These are phyloP conservation scores for Fusarium globosum DNA, from an alignment of 2,329 filamentous ascomycete genomes.

Conservation along the genomic window DNA sequence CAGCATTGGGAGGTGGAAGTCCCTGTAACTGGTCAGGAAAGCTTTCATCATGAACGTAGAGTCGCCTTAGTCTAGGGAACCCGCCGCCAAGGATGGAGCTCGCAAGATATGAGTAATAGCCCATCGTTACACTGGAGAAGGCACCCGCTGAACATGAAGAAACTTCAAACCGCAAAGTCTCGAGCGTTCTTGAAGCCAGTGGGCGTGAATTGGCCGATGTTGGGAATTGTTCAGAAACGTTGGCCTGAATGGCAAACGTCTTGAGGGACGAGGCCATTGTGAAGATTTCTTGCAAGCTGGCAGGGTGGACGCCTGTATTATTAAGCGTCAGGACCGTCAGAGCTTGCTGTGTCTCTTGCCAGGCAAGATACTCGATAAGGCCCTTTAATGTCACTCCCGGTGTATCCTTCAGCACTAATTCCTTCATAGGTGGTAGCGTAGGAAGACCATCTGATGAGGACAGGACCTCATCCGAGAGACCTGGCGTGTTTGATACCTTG, in stretches of 20 bases:
- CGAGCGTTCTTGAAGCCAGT: slow-evolving; percentile 75
- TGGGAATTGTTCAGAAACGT: slow-evolving; percentile 62
- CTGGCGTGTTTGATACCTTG: slow-evolving; percentile 75
- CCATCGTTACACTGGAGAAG: slow-evolving; percentile 64
- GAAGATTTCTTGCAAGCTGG: slow-evolving; percentile 70
- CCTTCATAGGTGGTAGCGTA: slow-evolving; percentile 78
- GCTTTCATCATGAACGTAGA: slow-evolving; percentile 87
- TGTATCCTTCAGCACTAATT: slow-evolving; percentile 77
- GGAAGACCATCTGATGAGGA: slow-evolving; percentile 72
- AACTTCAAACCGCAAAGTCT: slow-evolving; percentile 85
- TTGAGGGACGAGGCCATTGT: slow-evolving; percentile 66
- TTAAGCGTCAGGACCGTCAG: slow-evolving; percentile 77
- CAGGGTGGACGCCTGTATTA: slow-evolving; percentile 75
- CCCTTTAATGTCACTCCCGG: slow-evolving; percentile 79
- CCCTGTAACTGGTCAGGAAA: slow-evolving; percentile 84
- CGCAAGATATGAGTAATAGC: slow-evolving; percentile 88
- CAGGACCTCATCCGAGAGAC: slow-evolving; percentile 83
- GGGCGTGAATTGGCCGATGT: slow-evolving; percentile 63
- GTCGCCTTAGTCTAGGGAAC: slow-evolving; percentile 76
- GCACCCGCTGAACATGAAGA: slow-evolving; percentile 68
- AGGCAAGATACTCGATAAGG: slow-evolving; percentile 74
- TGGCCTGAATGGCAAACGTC: slow-evolving; percentile 65
- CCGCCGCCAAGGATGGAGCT: slow-evolving; percentile 81
- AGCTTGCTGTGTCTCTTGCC: slow-evolving; percentile 66
- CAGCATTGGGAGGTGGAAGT: slow-evolving; percentile 71